Evolutionary conservation across 768 basidiomycete genomes (phyloP).

Genomic region (Boletus barrowsii): DNA sequence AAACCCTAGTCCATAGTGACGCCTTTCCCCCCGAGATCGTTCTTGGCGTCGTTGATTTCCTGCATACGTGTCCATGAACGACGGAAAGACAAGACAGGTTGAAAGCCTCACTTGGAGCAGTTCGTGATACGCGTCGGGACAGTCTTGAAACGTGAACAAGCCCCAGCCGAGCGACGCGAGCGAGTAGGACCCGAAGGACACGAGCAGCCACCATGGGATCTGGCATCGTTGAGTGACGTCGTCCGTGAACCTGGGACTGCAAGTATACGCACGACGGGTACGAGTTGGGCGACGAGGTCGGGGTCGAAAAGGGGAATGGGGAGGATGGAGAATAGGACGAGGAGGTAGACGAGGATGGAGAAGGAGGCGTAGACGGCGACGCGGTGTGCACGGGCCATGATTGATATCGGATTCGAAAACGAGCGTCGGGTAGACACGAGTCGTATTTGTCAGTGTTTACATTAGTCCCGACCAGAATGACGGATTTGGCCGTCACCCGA

Average conservation of each 20-base stretch:
- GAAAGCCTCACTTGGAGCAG: slow-evolving; percentile 46
- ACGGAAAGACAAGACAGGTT: not conserved
- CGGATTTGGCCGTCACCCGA: too few species aligned
- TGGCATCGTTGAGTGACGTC: not conserved
- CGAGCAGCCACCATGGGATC: slow-evolving; percentile 79
- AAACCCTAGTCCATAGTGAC: slow-evolving; percentile 53
- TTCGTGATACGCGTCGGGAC: slow-evolving; percentile 76
- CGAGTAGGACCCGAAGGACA: slow-evolving; percentile 77
- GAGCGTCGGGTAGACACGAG: not conserved
- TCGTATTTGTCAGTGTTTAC: too few species aligned
- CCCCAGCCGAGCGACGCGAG: slow-evolving; percentile 77
- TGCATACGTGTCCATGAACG: slow-evolving; percentile 18
- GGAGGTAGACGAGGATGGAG: slow-evolving; percentile 43
- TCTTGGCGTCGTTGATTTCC: slow-evolving; percentile 60
- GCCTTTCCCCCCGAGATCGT: slow-evolving; percentile 56
- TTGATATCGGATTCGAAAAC: not conserved
- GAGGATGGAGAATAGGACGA: slow-evolving; percentile 11
- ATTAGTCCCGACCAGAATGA: too few species aligned
- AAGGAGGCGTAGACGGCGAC: slow-evolving; percentile 46
- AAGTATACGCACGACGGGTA: slow-evolving; percentile 14
- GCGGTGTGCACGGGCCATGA: slow-evolving; percentile 63
- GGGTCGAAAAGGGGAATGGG: slow-evolving; percentile 16
- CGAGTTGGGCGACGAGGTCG: not conserved
- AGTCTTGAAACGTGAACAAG: slow-evolving; percentile 68
- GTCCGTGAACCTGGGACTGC: not conserved